These are phyloP conservation scores for Spinellus fusiger DNA, from an alignment of 192 early-diverging fungal species.

Conservation along the genomic window DNA sequence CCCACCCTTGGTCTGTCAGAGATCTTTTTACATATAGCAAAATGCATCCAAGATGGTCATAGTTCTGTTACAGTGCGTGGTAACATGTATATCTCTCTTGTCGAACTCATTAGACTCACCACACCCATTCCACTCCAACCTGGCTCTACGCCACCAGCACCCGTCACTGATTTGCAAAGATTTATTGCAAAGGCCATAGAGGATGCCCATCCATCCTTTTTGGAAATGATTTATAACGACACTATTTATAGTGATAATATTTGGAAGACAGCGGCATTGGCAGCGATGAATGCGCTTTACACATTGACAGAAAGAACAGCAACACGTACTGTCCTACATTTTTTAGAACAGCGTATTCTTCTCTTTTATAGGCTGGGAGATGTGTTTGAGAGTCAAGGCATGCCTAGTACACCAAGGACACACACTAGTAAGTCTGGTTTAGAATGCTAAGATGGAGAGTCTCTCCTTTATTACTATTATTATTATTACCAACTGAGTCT, in stretches of 20 bases:
- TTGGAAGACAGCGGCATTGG: slow-evolving; percentile 84
- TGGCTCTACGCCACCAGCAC: not conserved
- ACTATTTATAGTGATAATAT: slow-evolving; percentile 73
- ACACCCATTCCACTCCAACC: not conserved
- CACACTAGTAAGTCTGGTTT: not conserved
- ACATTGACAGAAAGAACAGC: not conserved
- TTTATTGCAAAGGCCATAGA: slow-evolving; percentile 45
- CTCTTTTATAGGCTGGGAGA: not conserved
- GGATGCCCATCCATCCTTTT: slow-evolving; percentile 44
- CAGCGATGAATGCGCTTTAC: slow-evolving; percentile 63
- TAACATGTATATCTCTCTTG: slow-evolving; percentile 73
- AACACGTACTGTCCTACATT: not conserved
- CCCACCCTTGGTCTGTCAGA: not conserved
- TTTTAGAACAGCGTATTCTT: slow-evolving; percentile 1
- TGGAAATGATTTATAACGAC: slow-evolving; percentile 75
- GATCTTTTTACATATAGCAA: slow-evolving; percentile 2
- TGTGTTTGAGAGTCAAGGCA: not conserved
- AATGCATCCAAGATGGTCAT: slow-evolving; percentile 1
- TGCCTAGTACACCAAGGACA: not conserved
- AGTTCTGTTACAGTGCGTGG: slow-evolving; percentile 42
- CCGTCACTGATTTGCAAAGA: slow-evolving; percentile 24
- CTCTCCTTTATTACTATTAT: not conserved
- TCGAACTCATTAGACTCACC: slow-evolving; percentile 60
- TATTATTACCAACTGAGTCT: too few species aligned
- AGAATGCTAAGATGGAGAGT: not conserved